Evolutionary conservation across 768 basidiomycete genomes (phyloP).

Genomic region (Lentinula guzmanii): DNA sequence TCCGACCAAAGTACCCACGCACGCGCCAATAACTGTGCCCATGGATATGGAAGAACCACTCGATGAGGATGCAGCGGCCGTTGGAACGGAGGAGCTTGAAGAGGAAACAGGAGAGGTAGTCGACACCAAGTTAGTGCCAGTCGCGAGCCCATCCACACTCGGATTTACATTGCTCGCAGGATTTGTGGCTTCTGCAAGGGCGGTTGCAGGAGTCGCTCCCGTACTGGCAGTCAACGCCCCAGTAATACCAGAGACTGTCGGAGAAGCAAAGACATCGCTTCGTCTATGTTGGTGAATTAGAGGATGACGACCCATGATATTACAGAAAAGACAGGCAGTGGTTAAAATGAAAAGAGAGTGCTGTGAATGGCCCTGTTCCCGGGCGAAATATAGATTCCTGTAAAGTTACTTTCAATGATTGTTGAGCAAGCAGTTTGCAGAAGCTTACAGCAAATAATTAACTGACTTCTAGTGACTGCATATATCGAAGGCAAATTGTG

Average conservation of each 20-base stretch:
- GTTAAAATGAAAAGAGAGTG: neutral
- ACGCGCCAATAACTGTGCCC: constrained; percentile 56
- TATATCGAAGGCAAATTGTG: neutral
- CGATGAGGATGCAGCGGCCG: constrained; percentile 16
- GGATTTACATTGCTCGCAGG: constrained; percentile 2
- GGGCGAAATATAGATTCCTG: neutral
- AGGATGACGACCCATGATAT: neutral
- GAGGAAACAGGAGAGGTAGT: constrained; percentile 11
- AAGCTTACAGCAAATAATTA: neutral
- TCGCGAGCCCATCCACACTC: constrained; percentile 11
- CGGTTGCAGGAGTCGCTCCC: neutral
- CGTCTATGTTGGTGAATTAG: neutral
- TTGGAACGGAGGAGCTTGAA: constrained; percentile 9
- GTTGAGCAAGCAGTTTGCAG: neutral
- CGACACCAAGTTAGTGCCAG: constrained; percentile 12
- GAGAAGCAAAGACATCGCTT: constrained; percentile 3
- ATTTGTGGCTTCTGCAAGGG: constrained; percentile 13
- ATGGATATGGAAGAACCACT: constrained; percentile 30
- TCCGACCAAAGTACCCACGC: constrained; percentile 57
- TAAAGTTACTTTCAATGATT: neutral
- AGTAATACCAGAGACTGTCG: constrained; percentile 15
- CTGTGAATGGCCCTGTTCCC: constrained; percentile 1
- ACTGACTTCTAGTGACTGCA: neutral
- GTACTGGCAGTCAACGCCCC: constrained; percentile 7
- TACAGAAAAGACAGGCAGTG: neutral